Conservation (phyloP, 495 filamentous ascomycete species). For the Aspergillus avenaceus region DNA sequence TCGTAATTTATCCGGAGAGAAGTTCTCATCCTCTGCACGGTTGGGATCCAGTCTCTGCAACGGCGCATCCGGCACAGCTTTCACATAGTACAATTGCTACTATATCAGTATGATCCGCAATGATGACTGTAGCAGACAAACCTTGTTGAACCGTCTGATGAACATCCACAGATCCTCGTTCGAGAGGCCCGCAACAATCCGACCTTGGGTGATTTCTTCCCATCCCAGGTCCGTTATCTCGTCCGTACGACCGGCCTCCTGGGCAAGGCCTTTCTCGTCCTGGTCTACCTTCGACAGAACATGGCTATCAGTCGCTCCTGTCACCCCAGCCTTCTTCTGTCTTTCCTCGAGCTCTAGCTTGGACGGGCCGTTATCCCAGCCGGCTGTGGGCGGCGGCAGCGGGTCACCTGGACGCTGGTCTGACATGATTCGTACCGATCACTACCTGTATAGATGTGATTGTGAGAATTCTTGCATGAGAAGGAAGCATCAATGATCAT, state of each 20-base stretch:
- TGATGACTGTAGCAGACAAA: constrained; percentile 31
- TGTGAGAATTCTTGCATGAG: neutral
- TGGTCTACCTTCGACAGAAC: constrained; percentile 32
- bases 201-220: constrained; percentile 55
- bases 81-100: constrained; percentile 87
- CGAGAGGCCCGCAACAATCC: constrained; percentile 63
- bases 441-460: neutral
- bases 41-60: constrained; percentile 70
- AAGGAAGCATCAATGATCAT: neutral
- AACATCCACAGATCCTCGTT: constrained; percentile 81
- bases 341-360: neutral
- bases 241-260: constrained; percentile 32
- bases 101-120: constrained; percentile 15
- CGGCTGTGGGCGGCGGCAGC: neutral
- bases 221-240: constrained; percentile 67
- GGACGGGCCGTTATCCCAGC: neutral
- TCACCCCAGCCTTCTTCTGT: neutral
- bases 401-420: neutral
- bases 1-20: constrained; percentile 81
- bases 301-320: constrained; percentile 39
- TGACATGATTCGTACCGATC: neutral
- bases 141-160: constrained; percentile 81
- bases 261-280: constrained; percentile 42
- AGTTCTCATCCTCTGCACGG: constrained; percentile 76
- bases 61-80: constrained; percentile 53